Evolutionary conservation across 2,329 filamentous ascomycete genomes (phyloP).

Genomic region (Monilinia vaccinii-corymbosi): DNA sequence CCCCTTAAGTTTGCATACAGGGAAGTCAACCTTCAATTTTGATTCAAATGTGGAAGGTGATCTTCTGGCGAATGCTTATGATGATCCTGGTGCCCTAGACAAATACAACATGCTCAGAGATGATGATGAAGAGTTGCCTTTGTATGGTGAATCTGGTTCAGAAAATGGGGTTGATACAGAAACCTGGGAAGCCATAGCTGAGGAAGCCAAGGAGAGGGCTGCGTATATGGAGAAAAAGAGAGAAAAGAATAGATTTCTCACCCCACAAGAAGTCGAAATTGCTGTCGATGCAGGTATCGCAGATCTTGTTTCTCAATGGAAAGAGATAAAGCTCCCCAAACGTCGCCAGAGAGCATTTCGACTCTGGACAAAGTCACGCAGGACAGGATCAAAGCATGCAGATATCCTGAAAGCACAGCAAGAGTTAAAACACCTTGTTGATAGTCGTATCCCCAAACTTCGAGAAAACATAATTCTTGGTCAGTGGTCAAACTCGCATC

Average conservation of each 20-base stretch:
- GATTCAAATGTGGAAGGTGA: neutral
- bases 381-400: conserved; percentile 29
- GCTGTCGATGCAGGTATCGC: conserved; percentile 47
- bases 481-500: conserved; percentile 42
- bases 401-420: conserved; percentile 38
- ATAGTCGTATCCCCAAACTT: conserved; percentile 45
- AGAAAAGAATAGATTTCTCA: conserved; percentile 30
- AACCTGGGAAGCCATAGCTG: conserved; percentile 51
- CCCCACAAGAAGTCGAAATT: conserved; percentile 38
- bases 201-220: conserved; percentile 25
- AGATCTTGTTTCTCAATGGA: conserved; percentile 46
- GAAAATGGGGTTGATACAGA: conserved; percentile 47
- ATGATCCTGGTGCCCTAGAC: conserved; percentile 27
- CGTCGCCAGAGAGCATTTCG: conserved; percentile 46
- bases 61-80: conserved; percentile 11
- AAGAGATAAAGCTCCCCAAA: conserved; percentile 45
- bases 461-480: conserved; percentile 42
- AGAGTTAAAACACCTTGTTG: conserved; percentile 35
- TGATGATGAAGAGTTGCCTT: conserved; percentile 37
- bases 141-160: conserved; percentile 46
- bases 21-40: conserved; percentile 13
- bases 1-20: neutral
- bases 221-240: conserved; percentile 23
- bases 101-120: conserved; percentile 35
- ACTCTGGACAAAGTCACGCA: conserved; percentile 51